Conservation (phyloP, 108 stramenopile genomes). For the Conticribra weissflogii region DNA sequence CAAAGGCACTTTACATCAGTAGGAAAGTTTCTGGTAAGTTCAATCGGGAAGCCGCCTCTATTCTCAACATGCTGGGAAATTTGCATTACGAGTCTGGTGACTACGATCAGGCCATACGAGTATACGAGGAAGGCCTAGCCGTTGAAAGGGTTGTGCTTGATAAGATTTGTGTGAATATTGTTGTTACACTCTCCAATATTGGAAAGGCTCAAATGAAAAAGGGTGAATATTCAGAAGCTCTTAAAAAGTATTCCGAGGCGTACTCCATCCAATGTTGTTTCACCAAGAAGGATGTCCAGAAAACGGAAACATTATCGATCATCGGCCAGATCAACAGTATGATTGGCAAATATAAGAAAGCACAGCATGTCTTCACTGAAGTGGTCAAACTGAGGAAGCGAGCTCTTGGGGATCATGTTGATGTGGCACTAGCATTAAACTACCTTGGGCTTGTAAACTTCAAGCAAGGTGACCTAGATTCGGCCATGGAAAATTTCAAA, state of each 20-base stretch:
- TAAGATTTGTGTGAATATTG: background rate
- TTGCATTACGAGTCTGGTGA: background rate
- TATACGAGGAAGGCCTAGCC: background rate
- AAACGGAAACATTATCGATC: background rate
- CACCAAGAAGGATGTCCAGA: background rate
- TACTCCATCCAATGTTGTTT: background rate
- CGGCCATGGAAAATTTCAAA: background rate
- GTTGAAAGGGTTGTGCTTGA: background rate
- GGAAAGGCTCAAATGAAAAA: background rate
- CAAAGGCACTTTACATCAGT: background rate
- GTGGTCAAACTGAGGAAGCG: background rate
- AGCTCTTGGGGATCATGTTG: background rate
- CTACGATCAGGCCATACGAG: background rate
- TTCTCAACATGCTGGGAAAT: background rate
- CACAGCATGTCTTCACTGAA: background rate
- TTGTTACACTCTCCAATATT: background rate
- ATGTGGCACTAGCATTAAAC: background rate
- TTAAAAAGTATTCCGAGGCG: background rate
- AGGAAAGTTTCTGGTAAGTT: background rate
- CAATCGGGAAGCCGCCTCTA: background rate
- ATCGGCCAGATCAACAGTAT: background rate
- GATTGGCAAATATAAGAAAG: background rate
- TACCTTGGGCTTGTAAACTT: background rate
- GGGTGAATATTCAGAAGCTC: background rate
- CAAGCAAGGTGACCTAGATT: background rate